Base-by-base conservation (phyloP, 164 flowering plant genomes). In the Platanus orientalis region DNA sequence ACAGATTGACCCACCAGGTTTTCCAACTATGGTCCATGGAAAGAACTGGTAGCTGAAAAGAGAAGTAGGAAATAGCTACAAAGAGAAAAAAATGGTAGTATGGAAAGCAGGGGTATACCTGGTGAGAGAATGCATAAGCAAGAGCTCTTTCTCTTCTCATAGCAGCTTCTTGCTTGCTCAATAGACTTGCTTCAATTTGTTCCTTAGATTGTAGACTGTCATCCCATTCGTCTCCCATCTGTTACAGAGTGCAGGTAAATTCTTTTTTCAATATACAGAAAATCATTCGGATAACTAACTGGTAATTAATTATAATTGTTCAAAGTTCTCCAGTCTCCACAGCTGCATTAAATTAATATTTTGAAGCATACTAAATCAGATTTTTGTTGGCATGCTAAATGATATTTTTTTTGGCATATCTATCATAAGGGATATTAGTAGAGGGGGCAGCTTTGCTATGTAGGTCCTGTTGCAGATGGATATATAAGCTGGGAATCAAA, bases 161-260 rank as follows among this genome's bases (percentile, higher is more conserved):
- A 7, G 93, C 77, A 42, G 98, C 98, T 62, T 86, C 98, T 40
- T 83, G 80, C 73, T 82, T 91, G 78, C 62, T 69, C 16, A 76
- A 68, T 29, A 89, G 75, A 36, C 57, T 84, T 42, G 96, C 85
- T 72, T 94, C 97, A 71, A 84, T 58, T 68, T 88, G 82, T 69
- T 91, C 95, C 73, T 84, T 89, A 19, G 96, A 87, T 62, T 81
- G 96, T 10, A 75, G 28, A 62, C 96, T 89, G 66, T 83, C 92
- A 79, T 94, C 87, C 98, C 98, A 94, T 30, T 83, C 87, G 34
- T 87, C 93, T 44, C 81, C 88, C 73, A 79, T 70, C 96, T 92
- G 79, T 68, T 21, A 63, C 52, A 54, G 17, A 49, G 19, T 29
- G n/a, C 30, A 32, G 9, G 40, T 50, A 29, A 52, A 60, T 7